Evolutionary conservation across 2,329 filamentous ascomycete species (phyloP).

Genomic region (Lecanicillium sp.): DNA sequence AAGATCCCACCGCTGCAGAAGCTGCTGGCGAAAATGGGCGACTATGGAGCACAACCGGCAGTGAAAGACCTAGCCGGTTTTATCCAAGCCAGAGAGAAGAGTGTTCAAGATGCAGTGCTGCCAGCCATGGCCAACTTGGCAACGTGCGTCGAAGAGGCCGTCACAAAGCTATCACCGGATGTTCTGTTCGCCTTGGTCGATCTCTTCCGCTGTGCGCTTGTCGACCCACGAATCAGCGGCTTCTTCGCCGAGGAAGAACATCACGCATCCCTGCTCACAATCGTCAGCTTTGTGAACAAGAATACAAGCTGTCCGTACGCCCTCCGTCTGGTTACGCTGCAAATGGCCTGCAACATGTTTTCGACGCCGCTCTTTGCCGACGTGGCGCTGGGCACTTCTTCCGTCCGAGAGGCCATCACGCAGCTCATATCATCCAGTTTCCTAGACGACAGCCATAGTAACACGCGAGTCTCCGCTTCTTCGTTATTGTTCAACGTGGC

Average conservation of each 20-base stretch:
- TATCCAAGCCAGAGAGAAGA: slow-evolving; percentile 52
- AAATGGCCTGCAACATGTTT: slow-evolving; percentile 81
- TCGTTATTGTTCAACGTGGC: slow-evolving; percentile 80
- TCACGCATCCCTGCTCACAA: slow-evolving; percentile 53
- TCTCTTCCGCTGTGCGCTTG: slow-evolving; percentile 68
- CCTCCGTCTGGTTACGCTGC: slow-evolving; percentile 73
- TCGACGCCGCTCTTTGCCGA: slow-evolving; percentile 63
- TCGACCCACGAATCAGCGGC: slow-evolving; percentile 71
- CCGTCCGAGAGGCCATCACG: slow-evolving; percentile 52
- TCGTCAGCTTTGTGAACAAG: slow-evolving; percentile 54
- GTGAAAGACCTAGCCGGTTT: slow-evolving; percentile 63
- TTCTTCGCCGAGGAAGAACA: slow-evolving; percentile 72
- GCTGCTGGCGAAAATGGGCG: slow-evolving; percentile 69
- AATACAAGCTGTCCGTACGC: slow-evolving; percentile 64
- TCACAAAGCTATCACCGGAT: slow-evolving; percentile 50
- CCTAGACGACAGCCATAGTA: slow-evolving; percentile 66
- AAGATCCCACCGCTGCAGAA: slow-evolving; percentile 81
- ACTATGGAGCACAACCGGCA: slow-evolving; percentile 40
- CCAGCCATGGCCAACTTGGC: slow-evolving; percentile 64
- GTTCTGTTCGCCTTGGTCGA: slow-evolving; percentile 78
- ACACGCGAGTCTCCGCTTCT: slow-evolving; percentile 72
- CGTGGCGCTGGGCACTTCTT: slow-evolving; percentile 46
- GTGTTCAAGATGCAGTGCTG: slow-evolving; percentile 58
- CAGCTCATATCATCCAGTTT: slow-evolving; percentile 69
- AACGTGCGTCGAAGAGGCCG: slow-evolving; percentile 48